Evolutionary conservation across 768 basidiomycete genomes (phyloP).

Genomic region (Collybiopsis confluens): DNA sequence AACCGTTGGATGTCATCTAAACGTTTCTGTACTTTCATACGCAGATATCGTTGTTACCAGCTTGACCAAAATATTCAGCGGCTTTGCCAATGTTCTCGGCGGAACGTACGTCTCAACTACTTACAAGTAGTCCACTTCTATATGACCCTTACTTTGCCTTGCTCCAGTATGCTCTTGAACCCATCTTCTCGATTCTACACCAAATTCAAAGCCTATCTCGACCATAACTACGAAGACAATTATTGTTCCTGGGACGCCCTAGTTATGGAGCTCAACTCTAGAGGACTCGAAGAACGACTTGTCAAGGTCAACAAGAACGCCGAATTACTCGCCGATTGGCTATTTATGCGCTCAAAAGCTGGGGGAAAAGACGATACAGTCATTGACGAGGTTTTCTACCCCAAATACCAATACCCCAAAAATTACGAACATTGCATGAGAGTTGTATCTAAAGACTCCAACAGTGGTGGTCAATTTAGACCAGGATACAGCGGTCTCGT

Average conservation of each 20-base stretch:
- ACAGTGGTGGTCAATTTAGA: conserved; percentile 21
- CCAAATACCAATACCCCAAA: conserved; percentile 69
- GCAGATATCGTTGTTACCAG: conserved; percentile 91
- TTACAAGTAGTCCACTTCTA: background rate
- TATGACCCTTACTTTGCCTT: background rate
- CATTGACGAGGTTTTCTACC: conserved; percentile 86
- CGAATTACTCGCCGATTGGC: conserved; percentile 74
- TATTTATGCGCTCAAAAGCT: conserved; percentile 53
- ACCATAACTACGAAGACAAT: conserved; percentile 67
- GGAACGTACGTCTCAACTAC: conserved; percentile 62
- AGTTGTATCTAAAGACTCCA: conserved; percentile 29
- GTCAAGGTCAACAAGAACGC: conserved; percentile 77
- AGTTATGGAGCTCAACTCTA: conserved; percentile 97
- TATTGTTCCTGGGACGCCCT: conserved; percentile 92
- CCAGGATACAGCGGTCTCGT: conserved; percentile 81
- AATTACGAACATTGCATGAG: conserved; percentile 72
- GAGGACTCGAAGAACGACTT: conserved; percentile 79
- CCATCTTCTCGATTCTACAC: conserved; percentile 69
- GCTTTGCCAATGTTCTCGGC: conserved; percentile 94
- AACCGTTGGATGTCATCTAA: conserved; percentile 91
- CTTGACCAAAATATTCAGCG: conserved; percentile 94
- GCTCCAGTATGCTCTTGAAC: conserved; percentile 87
- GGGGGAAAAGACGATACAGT: conserved; percentile 38
- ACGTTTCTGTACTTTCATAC: conserved; percentile 82
- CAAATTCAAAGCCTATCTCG: conserved; percentile 57